phyloP scores from a whole-genome alignment of 2,329 filamentous ascomycete species.

The Aphanocladium album region DNA sequence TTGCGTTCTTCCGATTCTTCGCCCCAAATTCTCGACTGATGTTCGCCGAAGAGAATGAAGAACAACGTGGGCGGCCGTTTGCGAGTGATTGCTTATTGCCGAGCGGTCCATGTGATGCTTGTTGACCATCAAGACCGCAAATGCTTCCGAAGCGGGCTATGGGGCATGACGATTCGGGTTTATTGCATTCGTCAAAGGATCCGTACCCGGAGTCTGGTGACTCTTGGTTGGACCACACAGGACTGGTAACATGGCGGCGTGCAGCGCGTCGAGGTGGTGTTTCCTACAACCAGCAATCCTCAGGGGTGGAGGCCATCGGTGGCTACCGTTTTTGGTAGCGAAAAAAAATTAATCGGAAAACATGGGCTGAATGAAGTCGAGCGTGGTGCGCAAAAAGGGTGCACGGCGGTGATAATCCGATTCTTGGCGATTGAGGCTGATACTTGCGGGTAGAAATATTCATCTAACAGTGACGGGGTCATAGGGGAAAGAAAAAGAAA shows the following conservation, averaged over 20 bases:
- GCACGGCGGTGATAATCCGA: neutral
- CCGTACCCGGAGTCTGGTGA: conserved; percentile 26
- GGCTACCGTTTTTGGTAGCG: neutral
- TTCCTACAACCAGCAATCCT: conserved; percentile 3
- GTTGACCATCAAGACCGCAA: conserved; percentile 8
- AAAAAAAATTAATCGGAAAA: neutral
- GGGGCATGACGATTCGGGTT: neutral
- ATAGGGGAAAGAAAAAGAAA: neutral
- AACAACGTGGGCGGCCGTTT: neutral
- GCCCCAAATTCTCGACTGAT: neutral
- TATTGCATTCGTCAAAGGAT: conserved; percentile 21
- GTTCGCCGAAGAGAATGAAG: neutral
- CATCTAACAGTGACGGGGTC: conserved; percentile 2
- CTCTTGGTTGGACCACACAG: neutral
- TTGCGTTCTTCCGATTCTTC: neutral
- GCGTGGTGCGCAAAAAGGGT: neutral
- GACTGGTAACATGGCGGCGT: conserved; percentile 1
- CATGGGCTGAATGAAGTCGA: neutral
- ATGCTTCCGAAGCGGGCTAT: neutral
- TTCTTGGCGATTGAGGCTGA: neutral
- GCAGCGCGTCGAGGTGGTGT: conserved; percentile 5
- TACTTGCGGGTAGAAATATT: conserved; percentile 10
- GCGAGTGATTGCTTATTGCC: neutral
- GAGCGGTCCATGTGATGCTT: neutral
- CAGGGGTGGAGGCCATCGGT: neutral